Evolutionary conservation across 2,329 filamentous ascomycete species (phyloP), one percentile per base, ranked within the genome.

Genomic region (Fusarium chuoi): DNA sequence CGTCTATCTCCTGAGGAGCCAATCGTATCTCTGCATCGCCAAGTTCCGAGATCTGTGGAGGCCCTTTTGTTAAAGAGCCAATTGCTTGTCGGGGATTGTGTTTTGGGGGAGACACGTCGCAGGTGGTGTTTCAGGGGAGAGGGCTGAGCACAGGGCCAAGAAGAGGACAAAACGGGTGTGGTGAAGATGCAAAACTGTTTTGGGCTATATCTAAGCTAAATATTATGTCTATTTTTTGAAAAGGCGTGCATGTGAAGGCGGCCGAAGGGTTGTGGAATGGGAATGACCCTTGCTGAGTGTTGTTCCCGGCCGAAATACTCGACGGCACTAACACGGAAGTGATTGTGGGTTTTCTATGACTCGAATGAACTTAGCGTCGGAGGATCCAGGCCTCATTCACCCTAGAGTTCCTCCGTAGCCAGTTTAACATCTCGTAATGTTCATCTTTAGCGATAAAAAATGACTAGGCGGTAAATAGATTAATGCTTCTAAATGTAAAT

Each of bases 21-120:
- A 58, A 66, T 58, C 42, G 33, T 51, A 59, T 67, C 28, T 41
- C 44, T 41, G 14, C 7, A 14, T 61, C 62, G 45, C 9, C 14
- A 61, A 67, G 62, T 51, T 61, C 52, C 65, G 65, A 67, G 62
- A 68, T 68, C 61, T 41, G 7, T 26, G 22, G 20, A 28, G 14
- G 14, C 15, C 30, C 7, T n/a, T 5, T 26, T 39, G 14, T 35
- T 30, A 41, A 62, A 26, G 49, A 36, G 28, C 65, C 65, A 68
- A 68, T 68, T 1, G 28, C 2, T 7, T 26, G 9, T 3, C 13
- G 9, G 12, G 9, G 45, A 36, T 8, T 7, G 35, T 11, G 54
- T 42, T 68, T 45, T 24, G 26, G 14, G 62, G 28, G 12, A 33
- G 15, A n/a, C 17, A 36, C n/a, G 52, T 24, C 28, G 45, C 63